Base-by-base conservation (phyloP, 768 basidiomycete genomes). In the Kwoniella pini region DNA sequence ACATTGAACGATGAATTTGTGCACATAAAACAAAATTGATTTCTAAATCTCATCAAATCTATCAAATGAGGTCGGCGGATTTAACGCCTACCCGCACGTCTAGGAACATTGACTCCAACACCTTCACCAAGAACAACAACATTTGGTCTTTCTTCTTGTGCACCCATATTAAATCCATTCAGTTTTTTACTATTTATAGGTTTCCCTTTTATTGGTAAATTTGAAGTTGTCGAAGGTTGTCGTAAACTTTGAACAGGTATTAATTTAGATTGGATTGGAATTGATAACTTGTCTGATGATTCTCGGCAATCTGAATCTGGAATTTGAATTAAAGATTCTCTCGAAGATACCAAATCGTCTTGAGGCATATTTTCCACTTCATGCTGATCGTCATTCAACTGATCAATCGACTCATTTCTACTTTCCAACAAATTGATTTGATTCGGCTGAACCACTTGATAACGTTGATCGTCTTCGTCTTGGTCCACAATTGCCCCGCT, bases 51-150 rank as follows among this genome's bases (percentile, higher is more conserved):
- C n/a, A n/a, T n/a, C n/a, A n/a, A n/a, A n/a, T n/a, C n/a, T n/a
- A n/a, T n/a, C n/a, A n/a, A n/a, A n/a, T n/a, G n/a, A n/a, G n/a
- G n/a, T n/a, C n/a, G n/a, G n/a, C n/a, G n/a, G n/a, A n/a, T n/a
- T n/a, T n/a, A n/a, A n/a, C n/a, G n/a, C n/a, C n/a, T n/a, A n/a
- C n/a, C 15, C 33, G 33, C 30, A 31, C 60, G 31, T 39, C 58
- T 22, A 22, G 64, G 64, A 4, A 65, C 59, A 40, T 65, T 65
- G 10, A 50, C 19, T 31, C 59, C 64, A 3, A 64, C 54, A 3
- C 64, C 60, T 44, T 65, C 64, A 11, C 64, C 64, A 7, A 65
- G 22, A 11, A 57, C 46, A 28, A 42, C 53, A 21, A 65, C 30
- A 5, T 28, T 40, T 26, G 63, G 63, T 31, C 64, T 49, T 36